phyloP scores from a whole-genome alignment of 257 asterid species.

The Galeopsis tetrahit region DNA sequence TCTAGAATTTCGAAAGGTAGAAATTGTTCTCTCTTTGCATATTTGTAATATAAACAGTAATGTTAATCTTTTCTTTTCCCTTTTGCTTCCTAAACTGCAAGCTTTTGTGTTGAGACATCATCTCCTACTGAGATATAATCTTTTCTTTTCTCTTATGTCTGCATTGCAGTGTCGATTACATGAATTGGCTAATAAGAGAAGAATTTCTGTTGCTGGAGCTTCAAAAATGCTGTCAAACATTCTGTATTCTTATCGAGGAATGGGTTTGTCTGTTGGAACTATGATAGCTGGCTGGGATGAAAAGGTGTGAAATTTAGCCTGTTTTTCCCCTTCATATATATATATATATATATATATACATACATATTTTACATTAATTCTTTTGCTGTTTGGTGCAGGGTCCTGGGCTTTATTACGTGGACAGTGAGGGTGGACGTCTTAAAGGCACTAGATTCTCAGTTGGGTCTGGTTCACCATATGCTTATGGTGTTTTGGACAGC shows the following conservation, averaged over 20 bases:
- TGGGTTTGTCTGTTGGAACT: constrained; percentile 95
- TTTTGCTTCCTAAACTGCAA: not conserved
- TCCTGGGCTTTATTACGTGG: constrained; percentile 90
- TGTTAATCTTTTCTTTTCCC: not conserved
- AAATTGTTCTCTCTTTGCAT: not conserved
- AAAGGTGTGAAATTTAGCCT: constrained; percentile 52
- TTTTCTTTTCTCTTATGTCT: no score
- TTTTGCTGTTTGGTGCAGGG: constrained; percentile 57
- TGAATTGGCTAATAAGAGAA: constrained; percentile 93
- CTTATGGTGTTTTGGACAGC: constrained; percentile 90
- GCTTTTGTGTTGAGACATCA: not conserved
- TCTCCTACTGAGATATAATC: constrained; percentile 12
- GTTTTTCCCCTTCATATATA: not conserved
- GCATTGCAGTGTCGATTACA: constrained; percentile 81
- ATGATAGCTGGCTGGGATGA: constrained; percentile 99
- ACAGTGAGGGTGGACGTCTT: constrained; percentile 97
- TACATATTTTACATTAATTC: not conserved
- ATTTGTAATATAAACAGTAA: not conserved
- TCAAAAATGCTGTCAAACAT: constrained; percentile 91
- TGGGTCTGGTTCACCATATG: constrained; percentile 99
- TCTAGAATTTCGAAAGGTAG: not conserved
- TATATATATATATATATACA: no score
- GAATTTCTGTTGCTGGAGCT: constrained; percentile 94
- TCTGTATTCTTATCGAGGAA: constrained; percentile 90
- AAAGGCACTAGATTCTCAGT: constrained; percentile 95